Evolutionary conservation across 176 grass and related monocot genomes (phyloP).

Genomic region (Rhynchospora tenuis): DNA sequence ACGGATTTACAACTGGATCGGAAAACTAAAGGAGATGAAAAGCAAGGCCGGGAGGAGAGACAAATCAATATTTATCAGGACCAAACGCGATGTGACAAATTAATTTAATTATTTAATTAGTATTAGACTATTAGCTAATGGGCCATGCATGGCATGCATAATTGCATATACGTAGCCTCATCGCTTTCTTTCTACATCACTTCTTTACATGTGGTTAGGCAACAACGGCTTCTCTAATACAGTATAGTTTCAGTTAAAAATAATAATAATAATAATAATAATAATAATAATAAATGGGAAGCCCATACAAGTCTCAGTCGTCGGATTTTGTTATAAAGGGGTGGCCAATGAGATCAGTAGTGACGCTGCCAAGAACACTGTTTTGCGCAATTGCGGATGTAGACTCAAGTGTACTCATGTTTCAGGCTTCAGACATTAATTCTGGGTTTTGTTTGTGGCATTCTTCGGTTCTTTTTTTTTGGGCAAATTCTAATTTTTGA

Average conservation of each 20-base stretch:
- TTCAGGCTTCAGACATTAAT: no score
- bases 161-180: not conserved
- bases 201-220: not conserved
- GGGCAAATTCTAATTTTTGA: no score
- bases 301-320: no score
- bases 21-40: constrained; percentile 4
- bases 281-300: no score
- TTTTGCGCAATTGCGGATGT: no score
- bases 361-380: no score
- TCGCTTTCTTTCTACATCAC: constrained; percentile 3
- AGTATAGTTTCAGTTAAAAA: not conserved
- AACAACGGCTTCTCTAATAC: not conserved
- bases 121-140: not conserved
- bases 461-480: no score
- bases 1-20: not conserved
- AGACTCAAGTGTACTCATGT: no score
- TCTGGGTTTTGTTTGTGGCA: no score
- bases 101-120: not conserved
- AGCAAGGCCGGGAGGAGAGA: not conserved
- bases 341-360: no score
- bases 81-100: not conserved
- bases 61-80: not conserved
- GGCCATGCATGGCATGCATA: not conserved
- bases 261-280: not conserved
- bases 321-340: no score